These are phyloP conservation scores for Tylopilus microsporus DNA, from an alignment of 1,284 basidiomycete genomes.

Conservation along the genomic window DNA sequence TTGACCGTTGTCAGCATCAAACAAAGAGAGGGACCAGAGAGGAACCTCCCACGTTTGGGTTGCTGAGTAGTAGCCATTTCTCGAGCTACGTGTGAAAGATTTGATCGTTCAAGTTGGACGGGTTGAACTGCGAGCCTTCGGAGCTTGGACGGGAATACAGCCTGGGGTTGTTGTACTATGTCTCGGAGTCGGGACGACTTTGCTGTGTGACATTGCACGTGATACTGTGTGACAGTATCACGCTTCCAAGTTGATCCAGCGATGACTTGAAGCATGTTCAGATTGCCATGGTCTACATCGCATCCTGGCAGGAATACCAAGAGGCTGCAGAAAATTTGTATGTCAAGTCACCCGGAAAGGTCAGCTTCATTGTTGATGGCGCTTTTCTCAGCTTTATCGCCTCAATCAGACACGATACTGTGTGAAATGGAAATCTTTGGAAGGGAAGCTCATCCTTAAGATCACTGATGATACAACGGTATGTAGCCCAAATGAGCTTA, in stretches of 20 bases:
- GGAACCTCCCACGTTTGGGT: slow-evolving; percentile 41
- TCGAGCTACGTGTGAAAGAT: background rate
- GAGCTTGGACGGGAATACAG: background rate
- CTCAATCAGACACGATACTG: slow-evolving; percentile 70
- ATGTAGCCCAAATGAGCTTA: slow-evolving; percentile 31
- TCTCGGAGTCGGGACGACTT: background rate
- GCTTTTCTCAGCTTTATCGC: slow-evolving; percentile 1
- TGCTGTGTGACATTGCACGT: slow-evolving; percentile 16
- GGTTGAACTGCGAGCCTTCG: background rate
- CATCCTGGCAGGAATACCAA: slow-evolving; percentile 80
- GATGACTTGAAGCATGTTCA: background rate
- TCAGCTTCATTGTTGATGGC: slow-evolving; percentile 34
- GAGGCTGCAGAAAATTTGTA: slow-evolving; percentile 82
- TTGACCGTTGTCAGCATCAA: slow-evolving; percentile 2
- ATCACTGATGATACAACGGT: slow-evolving; percentile 86
- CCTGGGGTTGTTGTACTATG: no score
- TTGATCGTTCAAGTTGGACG: background rate
- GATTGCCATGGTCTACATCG: slow-evolving; percentile 61
- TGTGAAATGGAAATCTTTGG: slow-evolving; percentile 80
- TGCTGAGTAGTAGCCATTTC: slow-evolving; percentile 36
- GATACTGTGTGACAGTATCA: slow-evolving; percentile 19
- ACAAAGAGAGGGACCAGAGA: background rate
- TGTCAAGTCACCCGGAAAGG: slow-evolving; percentile 68
- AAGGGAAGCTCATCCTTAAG: slow-evolving; percentile 84
- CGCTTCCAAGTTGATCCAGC: background rate